phyloP scores from a whole-genome alignment of 108 stramenopile genomes.

The Fistulifera solaris region DNA sequence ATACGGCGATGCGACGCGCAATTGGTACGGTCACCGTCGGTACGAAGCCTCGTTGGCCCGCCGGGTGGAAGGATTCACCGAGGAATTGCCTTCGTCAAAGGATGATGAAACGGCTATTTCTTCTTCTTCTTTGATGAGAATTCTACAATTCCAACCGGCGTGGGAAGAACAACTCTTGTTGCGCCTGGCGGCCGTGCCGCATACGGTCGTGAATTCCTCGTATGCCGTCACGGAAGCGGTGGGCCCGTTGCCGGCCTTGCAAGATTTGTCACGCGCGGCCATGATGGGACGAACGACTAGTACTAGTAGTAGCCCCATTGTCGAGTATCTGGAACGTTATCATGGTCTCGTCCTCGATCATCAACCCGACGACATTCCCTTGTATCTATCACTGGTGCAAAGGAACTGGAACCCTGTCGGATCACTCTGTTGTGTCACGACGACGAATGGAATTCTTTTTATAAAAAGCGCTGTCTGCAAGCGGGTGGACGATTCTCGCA shows the following conservation, averaged over 20 bases:
- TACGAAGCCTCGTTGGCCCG: not conserved
- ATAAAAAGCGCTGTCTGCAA: slow-evolving; percentile 36
- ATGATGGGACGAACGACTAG: not conserved
- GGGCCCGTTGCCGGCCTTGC: slow-evolving; percentile 4
- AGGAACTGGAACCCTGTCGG: slow-evolving; percentile 28
- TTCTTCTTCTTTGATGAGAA: not conserved
- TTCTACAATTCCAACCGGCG: slow-evolving; percentile 3
- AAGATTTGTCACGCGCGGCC: slow-evolving; percentile 2
- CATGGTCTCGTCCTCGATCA: slow-evolving; percentile 19
- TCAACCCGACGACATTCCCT: slow-evolving; percentile 6
- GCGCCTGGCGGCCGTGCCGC: not conserved
- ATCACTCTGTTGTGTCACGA: slow-evolving; percentile 47
- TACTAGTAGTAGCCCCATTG: slow-evolving; percentile 15
- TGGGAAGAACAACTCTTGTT: slow-evolving; percentile 1
- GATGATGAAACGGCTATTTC: not conserved
- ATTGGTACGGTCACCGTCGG: not conserved
- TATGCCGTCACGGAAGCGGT: slow-evolving; percentile 3
- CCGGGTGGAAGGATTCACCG: not conserved
- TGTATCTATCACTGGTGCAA: slow-evolving; percentile 32
- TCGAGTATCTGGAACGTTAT: slow-evolving; percentile 39
- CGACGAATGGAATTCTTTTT: slow-evolving; percentile 60
- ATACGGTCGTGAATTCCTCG: not conserved
- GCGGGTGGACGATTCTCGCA: slow-evolving; percentile 18
- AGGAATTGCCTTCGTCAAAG: not conserved
- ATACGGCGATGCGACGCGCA: not conserved